These are phyloP conservation scores for Agapanthus africanus DNA, from an alignment of 106 monocot species.

Conservation along the genomic window DNA sequence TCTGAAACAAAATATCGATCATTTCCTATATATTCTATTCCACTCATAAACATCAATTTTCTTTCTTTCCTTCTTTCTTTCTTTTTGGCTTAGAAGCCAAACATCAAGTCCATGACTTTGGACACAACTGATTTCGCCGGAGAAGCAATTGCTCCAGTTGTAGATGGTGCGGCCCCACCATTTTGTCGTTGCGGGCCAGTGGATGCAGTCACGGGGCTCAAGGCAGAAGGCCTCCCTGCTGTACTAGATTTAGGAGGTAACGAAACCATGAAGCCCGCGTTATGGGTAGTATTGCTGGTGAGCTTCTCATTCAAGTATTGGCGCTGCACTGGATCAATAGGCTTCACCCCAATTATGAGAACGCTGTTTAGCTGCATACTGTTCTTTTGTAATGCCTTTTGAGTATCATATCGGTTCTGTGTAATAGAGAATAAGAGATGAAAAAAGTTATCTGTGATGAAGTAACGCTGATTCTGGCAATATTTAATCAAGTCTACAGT, in stretches of 20 bases:
- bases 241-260: conserved; percentile 24
- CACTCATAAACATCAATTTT: too few species aligned
- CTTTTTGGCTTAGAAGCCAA: conserved; percentile 67
- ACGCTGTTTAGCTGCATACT: conserved; percentile 43
- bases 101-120: conserved; percentile 92
- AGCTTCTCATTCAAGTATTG: conserved; percentile 46
- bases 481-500: too few species aligned
- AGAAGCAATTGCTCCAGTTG: conserved; percentile 67
- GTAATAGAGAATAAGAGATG: not conserved
- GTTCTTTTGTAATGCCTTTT: conserved; percentile 49
- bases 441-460: not conserved
- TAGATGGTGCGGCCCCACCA: not conserved
- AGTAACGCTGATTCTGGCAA: not conserved
- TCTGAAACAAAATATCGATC: not conserved
- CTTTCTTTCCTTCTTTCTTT: too few species aligned
- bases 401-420: conserved; percentile 50
- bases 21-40: not conserved
- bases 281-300: conserved; percentile 11
- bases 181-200: conserved; percentile 17
- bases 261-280: conserved; percentile 33
- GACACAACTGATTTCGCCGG: conserved; percentile 80
- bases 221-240: conserved; percentile 13
- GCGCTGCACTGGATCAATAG: conserved; percentile 36
- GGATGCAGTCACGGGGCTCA: conserved; percentile 1
- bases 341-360: conserved; percentile 54